Base-by-base conservation (phyloP, 768 basidiomycete genomes). In the Amanita muscaria region DNA sequence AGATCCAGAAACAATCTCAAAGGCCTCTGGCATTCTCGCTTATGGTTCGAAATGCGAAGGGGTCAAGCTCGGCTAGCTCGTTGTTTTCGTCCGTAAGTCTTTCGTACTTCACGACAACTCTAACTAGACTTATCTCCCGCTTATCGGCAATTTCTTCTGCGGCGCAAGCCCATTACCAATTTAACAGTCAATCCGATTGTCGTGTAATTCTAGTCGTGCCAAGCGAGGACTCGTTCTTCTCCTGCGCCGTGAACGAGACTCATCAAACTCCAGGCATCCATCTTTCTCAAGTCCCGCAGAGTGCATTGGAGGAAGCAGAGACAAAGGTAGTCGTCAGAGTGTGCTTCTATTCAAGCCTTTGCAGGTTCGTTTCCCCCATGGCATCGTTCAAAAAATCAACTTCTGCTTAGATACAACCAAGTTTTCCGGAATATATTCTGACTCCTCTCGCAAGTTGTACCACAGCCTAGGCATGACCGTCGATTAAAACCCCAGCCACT, bases 111-210 rank as follows among this genome's bases (percentile, higher is more conserved):
- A 32, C 3, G 12, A 19, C 15, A 36, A 36, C 15, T 4, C 30
- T n/a, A 11, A 3, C 21, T n/a, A 19, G 18, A 24, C 6, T 23
- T 10, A 18, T 18, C 14, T 34, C 50, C 18, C 29, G 12, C 27
- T 12, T 29, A 29, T 12, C 79, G 79, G 79, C 6, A 78, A 81
- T 57, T 81, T 81, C 56, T 79, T 79, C 52, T 81, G 80, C 49
- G 78, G 77, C 12, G 78, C 79, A 60, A 42, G 73, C 57, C 12
- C 36, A 21, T 42, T 12, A n/a, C n/a, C n/a, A n/a, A n/a, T n/a
- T n/a, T n/a, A 19, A n/a, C 23, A 12, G 4, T 34, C 12, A 23
- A 4, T 8, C n/a, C 30, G 23, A 10, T 8, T 18, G n/a, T 45
- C 21, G 24, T 21, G 33, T 18, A 12, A 15, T 12, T 14, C 3